A percentile compares a stretch with the other conserved stretches of the same genome.
Conservation (phyloP, 371 early-diverging fungal species). For the Apophysomyces elegans region DNA sequence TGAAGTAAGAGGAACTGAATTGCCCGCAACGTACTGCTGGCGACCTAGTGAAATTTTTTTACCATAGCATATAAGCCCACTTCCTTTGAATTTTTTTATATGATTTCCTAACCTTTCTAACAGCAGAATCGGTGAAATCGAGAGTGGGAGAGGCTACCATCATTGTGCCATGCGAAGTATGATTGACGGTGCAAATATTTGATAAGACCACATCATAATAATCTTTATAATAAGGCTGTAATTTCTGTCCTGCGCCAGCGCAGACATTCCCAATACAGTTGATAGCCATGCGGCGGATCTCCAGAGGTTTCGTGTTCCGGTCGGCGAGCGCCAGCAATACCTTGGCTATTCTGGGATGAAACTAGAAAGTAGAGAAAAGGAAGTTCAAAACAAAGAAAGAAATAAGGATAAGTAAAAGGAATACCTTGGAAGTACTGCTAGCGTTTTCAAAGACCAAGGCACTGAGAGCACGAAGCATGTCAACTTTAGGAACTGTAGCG, state of each 20-base stretch:
- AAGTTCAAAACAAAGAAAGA: neutral
- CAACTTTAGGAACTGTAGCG: constrained; percentile 27
- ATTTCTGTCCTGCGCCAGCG: constrained; percentile 44
- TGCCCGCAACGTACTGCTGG: constrained; percentile 55
- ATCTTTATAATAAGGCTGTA: constrained; percentile 39
- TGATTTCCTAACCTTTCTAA: constrained; percentile 36
- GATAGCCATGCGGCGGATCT: constrained; percentile 66
- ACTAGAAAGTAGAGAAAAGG: constrained; percentile 14
- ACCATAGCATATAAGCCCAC: too few relatives aligned
- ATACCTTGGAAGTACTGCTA: constrained; percentile 38
- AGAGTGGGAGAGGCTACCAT: constrained; percentile 40
- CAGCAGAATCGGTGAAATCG: constrained; percentile 45
- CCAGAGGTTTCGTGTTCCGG: constrained; percentile 36
- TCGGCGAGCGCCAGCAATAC: constrained; percentile 37
- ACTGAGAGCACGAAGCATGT: constrained; percentile 50
- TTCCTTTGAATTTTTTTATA: neutral
- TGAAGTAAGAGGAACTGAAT: constrained; percentile 52
- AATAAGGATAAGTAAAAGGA: neutral
- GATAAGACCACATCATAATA: constrained; percentile 50
- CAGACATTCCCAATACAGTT: constrained; percentile 66
- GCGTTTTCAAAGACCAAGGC: constrained; percentile 55
- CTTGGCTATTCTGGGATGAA: constrained; percentile 29
- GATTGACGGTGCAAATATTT: constrained; percentile 41
- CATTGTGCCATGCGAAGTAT: constrained; percentile 34
- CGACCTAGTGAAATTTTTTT: constrained; percentile 21